These are phyloP conservation scores for Termitomyces sp. DNA, from an alignment of 768 basidiomycete genomes.

Conservation along the genomic window DNA sequence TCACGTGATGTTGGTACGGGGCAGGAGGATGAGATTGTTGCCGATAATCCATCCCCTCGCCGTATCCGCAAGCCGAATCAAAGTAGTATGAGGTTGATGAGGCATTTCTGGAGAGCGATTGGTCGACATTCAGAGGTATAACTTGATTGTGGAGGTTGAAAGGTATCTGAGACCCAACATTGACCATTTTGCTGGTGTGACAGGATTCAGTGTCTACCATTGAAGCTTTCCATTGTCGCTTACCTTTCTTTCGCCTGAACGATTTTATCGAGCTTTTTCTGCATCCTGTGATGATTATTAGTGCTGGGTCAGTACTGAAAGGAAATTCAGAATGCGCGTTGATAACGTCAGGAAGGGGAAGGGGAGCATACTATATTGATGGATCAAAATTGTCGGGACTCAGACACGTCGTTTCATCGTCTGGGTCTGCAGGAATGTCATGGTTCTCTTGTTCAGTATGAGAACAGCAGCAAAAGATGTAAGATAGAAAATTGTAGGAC, in stretches of 20 bases:
- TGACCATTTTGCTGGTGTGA: slow-evolving; percentile 62
- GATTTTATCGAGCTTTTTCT: slow-evolving; percentile 49
- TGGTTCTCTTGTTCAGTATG: slow-evolving; percentile 2
- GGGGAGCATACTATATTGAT: slow-evolving; percentile 20
- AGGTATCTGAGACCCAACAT: slow-evolving; percentile 53
- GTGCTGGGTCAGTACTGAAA: slow-evolving; percentile 16
- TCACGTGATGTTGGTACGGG: slow-evolving; percentile 8
- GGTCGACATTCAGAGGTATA: slow-evolving; percentile 19
- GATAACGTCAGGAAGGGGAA: not conserved
- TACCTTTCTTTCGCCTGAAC: slow-evolving; percentile 61
- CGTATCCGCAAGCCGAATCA: slow-evolving; percentile 12
- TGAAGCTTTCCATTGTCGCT: slow-evolving; percentile 13
- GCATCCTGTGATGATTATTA: slow-evolving; percentile 45
- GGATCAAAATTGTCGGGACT: slow-evolving; percentile 24
- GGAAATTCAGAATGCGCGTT: not conserved
- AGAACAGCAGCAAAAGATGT: slow-evolving; percentile 21
- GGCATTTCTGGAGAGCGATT: slow-evolving; percentile 23
- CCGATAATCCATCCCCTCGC: slow-evolving; percentile 9
- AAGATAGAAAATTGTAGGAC: slow-evolving; percentile 16
- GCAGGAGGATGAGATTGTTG: slow-evolving; percentile 13
- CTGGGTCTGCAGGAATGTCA: slow-evolving; percentile 4
- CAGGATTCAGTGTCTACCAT: not conserved
- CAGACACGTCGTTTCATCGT: slow-evolving; percentile 25
- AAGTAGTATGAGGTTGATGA: slow-evolving; percentile 20
- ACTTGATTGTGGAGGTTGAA: slow-evolving; percentile 50